Evolutionary conservation across 164 flowering plant species (phyloP).

Genomic region (Umbilicus rupestris): DNA sequence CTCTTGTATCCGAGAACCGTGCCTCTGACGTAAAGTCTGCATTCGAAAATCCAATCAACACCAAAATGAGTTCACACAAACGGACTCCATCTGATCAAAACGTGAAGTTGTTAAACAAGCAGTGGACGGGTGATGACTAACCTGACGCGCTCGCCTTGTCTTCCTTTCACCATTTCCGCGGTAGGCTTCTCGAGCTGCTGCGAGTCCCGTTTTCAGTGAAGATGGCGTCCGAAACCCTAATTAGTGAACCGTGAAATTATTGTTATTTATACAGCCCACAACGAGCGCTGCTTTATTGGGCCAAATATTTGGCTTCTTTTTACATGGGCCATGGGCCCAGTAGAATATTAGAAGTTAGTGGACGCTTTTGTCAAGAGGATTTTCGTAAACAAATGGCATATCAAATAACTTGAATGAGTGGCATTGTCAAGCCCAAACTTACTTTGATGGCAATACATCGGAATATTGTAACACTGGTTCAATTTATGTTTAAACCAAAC

Average conservation of each 20-base stretch:
- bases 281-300: neutral
- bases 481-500: neutral
- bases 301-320: neutral
- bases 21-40: slow-evolving; percentile 11
- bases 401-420: too few relatives aligned
- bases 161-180: slow-evolving; percentile 8
- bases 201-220: neutral
- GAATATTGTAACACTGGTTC: too few relatives aligned
- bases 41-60: neutral
- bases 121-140: neutral
- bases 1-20: slow-evolving; percentile 11
- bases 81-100: neutral
- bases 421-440: too few relatives aligned
- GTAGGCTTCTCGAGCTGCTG: neutral
- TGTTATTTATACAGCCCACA: neutral
- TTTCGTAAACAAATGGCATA: too few relatives aligned
- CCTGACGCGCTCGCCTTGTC: slow-evolving; percentile 11
- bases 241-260: neutral
- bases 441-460: too few relatives aligned
- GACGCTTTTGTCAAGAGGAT: too few relatives aligned
- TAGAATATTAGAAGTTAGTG: neutral
- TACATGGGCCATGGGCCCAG: neutral
- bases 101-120: too few relatives aligned
- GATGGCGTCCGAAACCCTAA: slow-evolving; percentile 1
- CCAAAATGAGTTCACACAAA: neutral